Percentiles rank a stretch among this genome's conserved stretches.
Evolutionary conservation across 208 protist species (phyloP).

Genomic region (Porcisia hertigi): DNA sequence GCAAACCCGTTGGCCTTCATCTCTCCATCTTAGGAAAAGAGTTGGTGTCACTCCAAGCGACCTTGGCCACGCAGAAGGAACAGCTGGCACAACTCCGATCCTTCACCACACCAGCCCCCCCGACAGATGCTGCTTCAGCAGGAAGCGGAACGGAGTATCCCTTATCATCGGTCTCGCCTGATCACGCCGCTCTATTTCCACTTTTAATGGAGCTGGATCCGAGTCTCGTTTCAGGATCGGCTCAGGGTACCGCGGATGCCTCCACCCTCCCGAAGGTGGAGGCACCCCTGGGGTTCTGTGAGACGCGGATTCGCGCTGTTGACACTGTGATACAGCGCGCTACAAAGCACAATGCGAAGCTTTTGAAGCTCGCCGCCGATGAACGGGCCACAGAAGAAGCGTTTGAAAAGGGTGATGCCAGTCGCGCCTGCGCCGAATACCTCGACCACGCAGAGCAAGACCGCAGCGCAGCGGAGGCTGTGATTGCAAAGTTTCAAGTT

Average conservation of each 20-base stretch:
- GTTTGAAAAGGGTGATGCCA: constrained; percentile 4
- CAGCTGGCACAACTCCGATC: constrained; percentile 10
- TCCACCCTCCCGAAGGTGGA: constrained; percentile 1
- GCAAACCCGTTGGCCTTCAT: constrained; percentile 21
- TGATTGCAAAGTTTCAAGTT: constrained; percentile 17
- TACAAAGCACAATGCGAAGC: constrained; percentile 15
- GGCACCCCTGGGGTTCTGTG: constrained; percentile 21
- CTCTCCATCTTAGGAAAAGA: constrained; percentile 18
- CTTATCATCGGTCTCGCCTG: not conserved
- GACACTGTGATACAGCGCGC: constrained; percentile 15
- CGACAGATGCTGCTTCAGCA: not conserved
- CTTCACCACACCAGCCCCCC: not conserved
- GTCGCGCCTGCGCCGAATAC: constrained; percentile 10
- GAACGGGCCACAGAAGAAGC: constrained; percentile 4
- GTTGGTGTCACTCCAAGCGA: not conserved
- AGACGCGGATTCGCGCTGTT: constrained; percentile 2
- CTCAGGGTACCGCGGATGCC: constrained; percentile 2
- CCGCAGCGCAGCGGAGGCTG: constrained; percentile 7
- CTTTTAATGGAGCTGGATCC: constrained; percentile 30
- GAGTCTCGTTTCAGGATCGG: not conserved
- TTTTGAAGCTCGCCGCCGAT: constrained; percentile 4
- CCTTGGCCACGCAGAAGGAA: constrained; percentile 3
- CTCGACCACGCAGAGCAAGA: constrained; percentile 21
- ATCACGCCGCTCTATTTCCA: constrained; percentile 5
- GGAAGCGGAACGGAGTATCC: not conserved